These are phyloP conservation scores for Trichosporon asahii DNA, from an alignment of 1,284 basidiomycete genomes.

Conservation along the genomic window DNA sequence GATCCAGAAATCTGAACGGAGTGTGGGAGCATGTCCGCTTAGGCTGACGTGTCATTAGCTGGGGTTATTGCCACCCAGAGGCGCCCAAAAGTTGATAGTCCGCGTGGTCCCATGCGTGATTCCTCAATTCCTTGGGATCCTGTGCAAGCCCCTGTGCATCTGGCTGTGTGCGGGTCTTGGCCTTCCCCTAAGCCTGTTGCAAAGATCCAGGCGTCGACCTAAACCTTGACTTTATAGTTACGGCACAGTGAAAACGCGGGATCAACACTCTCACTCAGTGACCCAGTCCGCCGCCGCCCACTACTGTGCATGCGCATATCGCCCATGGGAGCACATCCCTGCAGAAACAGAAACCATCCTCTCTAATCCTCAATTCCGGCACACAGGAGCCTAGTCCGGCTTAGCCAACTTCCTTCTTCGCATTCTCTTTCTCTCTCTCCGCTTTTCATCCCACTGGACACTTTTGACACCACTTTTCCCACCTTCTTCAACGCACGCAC, in stretches of 20 bases:
- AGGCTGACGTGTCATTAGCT: background rate
- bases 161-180: background rate
- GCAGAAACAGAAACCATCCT: background rate
- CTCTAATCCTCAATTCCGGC: background rate
- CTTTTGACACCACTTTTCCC: background rate
- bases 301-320: background rate
- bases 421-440: conserved; percentile 1
- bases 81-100: background rate
- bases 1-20: conserved; percentile 15
- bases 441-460: background rate
- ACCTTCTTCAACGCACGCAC: background rate
- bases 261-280: background rate
- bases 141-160: background rate
- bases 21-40: background rate
- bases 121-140: background rate
- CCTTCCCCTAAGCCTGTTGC: background rate
- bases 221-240: conserved; percentile 6
- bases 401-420: background rate
- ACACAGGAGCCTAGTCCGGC: background rate
- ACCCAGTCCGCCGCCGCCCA: background rate
- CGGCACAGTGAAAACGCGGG: conserved; percentile 10
- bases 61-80: background rate
- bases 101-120: background rate
- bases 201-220: background rate
- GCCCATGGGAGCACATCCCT: background rate